These are phyloP conservation scores for Epichloe coenophiala DNA, from an alignment of 2,329 filamentous ascomycete species.

Conservation along the genomic window DNA sequence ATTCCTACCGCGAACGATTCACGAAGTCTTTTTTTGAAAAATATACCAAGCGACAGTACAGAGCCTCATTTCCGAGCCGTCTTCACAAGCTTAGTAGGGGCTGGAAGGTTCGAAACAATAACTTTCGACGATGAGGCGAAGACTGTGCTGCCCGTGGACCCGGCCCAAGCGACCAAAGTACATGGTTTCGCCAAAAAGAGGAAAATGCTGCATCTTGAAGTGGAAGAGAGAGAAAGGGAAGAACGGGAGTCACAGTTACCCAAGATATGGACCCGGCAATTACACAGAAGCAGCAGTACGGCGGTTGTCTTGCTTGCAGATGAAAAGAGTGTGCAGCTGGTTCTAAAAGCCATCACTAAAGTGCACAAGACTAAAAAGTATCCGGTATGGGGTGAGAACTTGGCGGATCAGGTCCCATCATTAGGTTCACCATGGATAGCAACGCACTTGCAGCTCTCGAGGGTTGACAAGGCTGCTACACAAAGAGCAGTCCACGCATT, in stretches of 20 bases:
- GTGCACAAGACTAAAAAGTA: conserved; percentile 44
- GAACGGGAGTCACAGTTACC: conserved; percentile 53
- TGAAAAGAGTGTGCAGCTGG: conserved; percentile 59
- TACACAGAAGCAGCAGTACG: conserved; percentile 62
- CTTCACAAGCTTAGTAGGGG: conserved; percentile 61
- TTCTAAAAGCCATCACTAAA: conserved; percentile 61
- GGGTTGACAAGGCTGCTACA: conserved; percentile 53
- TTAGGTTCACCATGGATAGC: conserved; percentile 48
- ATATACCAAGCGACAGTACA: conserved; percentile 75
- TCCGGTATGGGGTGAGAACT: conserved; percentile 55
- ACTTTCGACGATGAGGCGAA: conserved; percentile 54
- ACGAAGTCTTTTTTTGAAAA: conserved; percentile 87
- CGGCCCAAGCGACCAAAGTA: conserved; percentile 31
- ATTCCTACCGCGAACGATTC: conserved; percentile 58
- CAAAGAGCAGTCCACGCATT: conserved; percentile 69
- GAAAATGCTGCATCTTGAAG: conserved; percentile 36
- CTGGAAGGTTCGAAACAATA: conserved; percentile 65
- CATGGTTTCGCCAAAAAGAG: conserved; percentile 26
- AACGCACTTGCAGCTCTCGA: conserved; percentile 56
- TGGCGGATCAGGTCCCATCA: conserved; percentile 39
- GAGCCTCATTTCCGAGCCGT: conserved; percentile 62
- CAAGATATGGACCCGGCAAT: conserved; percentile 54
- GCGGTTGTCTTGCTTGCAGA: conserved; percentile 79
- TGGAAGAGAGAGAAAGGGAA: conserved; percentile 37
- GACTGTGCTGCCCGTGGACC: conserved; percentile 26